Conservation (phyloP, 345 rosid genomes). For the Gossypium longicalyx region DNA sequence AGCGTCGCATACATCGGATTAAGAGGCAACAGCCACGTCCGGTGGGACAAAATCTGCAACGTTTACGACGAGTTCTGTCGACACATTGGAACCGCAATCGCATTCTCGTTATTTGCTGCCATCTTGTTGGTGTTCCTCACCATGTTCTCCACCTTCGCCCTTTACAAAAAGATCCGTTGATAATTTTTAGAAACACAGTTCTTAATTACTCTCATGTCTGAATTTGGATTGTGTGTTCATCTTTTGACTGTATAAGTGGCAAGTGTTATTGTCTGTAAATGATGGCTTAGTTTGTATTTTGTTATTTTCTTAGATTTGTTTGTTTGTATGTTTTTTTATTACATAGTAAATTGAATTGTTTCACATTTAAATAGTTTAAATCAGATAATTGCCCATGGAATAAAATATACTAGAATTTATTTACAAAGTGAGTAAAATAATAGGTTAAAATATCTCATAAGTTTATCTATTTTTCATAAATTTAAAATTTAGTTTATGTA, state of each 20-base stretch:
- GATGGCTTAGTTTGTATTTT: neutral
- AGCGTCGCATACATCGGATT: conserved; percentile 66
- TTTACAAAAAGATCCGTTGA: conserved; percentile 34
- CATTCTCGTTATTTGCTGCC: conserved; percentile 44
- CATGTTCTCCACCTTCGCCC: conserved; percentile 38
- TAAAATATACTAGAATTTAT: too few relatives aligned
- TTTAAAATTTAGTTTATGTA: too few relatives aligned
- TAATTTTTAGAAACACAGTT: neutral
- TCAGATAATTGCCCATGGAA: too few relatives aligned
- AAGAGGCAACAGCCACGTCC: conserved; percentile 51
- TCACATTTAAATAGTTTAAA: too few relatives aligned
- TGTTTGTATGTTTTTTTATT: neutral
- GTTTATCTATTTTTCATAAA: too few relatives aligned
- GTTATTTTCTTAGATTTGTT: neutral
- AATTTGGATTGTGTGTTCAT: neutral
- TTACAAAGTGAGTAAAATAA: too few relatives aligned
- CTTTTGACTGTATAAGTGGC: neutral
- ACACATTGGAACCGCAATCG: conserved; percentile 45
- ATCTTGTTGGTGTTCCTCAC: conserved; percentile 55
- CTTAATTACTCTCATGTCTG: neutral
- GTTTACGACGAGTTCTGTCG: conserved; percentile 54
- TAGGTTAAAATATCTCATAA: too few relatives aligned
- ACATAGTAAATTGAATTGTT: too few relatives aligned
- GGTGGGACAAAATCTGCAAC: conserved; percentile 55
- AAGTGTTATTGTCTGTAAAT: neutral